Percentiles rank a stretch among this genome's conserved stretches.
Conservation (phyloP, 805 yeast genomes). For the Saturnispora mendoncae region DNA sequence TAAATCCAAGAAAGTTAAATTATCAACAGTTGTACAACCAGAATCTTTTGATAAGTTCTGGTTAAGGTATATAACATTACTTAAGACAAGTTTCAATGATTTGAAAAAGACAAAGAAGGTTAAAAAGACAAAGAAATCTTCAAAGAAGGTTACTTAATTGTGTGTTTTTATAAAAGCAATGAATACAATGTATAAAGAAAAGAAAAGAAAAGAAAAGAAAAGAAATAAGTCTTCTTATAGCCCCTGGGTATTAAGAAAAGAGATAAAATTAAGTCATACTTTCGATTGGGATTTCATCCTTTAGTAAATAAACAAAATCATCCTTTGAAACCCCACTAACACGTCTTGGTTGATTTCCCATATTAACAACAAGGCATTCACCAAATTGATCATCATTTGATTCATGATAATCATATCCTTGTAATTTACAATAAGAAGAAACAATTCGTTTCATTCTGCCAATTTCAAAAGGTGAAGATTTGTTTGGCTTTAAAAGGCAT, state of each 20-base stretch:
- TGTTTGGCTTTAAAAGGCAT: slow-evolving; percentile 5
- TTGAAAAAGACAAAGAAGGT: slow-evolving; percentile 76
- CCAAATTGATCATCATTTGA: slow-evolving; percentile 1
- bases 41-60: slow-evolving; percentile 63
- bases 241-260: background rate
- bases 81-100: slow-evolving; percentile 67
- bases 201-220: no score
- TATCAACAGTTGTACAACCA: slow-evolving; percentile 64
- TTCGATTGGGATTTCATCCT: slow-evolving; percentile 5
- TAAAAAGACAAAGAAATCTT: slow-evolving; percentile 48
- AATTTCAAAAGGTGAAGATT: background rate
- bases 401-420: slow-evolving; percentile 1
- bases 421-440: background rate
- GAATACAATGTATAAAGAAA: no score
- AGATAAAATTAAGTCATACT: background rate
- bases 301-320: background rate
- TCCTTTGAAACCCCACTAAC: background rate
- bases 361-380: background rate
- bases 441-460: slow-evolving; percentile 7
- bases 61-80: slow-evolving; percentile 58
- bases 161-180: background rate
- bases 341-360: background rate
- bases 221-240: background rate
- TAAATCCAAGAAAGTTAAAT: slow-evolving; percentile 44
- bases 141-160: slow-evolving; percentile 8